phyloP scores from a whole-genome alignment of 2,329 filamentous ascomycete genomes.

The Pestalotiopsis sp. region DNA sequence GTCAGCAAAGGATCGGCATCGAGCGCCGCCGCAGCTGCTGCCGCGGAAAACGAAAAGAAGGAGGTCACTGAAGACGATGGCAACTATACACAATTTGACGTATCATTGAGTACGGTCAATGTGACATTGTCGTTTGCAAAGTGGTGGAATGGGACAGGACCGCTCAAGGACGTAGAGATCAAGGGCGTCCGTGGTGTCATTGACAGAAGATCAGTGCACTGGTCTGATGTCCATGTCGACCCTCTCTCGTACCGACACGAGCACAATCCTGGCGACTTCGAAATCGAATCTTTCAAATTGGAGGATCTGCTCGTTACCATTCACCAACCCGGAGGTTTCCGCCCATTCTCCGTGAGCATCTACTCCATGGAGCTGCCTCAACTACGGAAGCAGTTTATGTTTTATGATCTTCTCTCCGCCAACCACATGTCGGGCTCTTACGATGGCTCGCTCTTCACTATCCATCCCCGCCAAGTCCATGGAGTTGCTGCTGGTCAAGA shows the following conservation, averaged over 20 bases:
- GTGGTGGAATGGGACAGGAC: slow-evolving; percentile 96
- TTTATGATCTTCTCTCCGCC: slow-evolving; percentile 95
- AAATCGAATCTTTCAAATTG: slow-evolving; percentile 95
- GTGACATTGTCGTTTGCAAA: slow-evolving; percentile 97
- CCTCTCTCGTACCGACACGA: slow-evolving; percentile 86
- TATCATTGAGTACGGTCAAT: slow-evolving; percentile 93
- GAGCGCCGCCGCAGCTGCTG: slow-evolving; percentile 82
- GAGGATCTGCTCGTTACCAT: slow-evolving; percentile 90
- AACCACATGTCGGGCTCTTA: slow-evolving; percentile 96
- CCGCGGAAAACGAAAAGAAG: slow-evolving; percentile 64
- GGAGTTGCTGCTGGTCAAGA: slow-evolving; percentile 69
- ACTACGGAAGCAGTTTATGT: slow-evolving; percentile 92
- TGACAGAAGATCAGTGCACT: slow-evolving; percentile 82
- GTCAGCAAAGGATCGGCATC: slow-evolving; percentile 91
- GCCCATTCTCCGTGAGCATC: slow-evolving; percentile 94
- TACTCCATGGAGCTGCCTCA: slow-evolving; percentile 94
- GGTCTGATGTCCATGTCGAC: slow-evolving; percentile 70
- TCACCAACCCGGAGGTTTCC: slow-evolving; percentile 85
- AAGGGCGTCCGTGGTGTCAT: slow-evolving; percentile 91
- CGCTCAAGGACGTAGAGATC: slow-evolving; percentile 89
- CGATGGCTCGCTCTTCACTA: slow-evolving; percentile 94
- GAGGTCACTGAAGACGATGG: slow-evolving; percentile 70
- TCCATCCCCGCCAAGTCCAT: slow-evolving; percentile 90
- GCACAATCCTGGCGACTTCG: slow-evolving; percentile 90
- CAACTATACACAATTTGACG: slow-evolving; percentile 97